Evolutionary conservation across 164 flowering plant genomes (phyloP), one percentile per base, ranked within the genome.

Genomic region (Liriodendron chinense): DNA sequence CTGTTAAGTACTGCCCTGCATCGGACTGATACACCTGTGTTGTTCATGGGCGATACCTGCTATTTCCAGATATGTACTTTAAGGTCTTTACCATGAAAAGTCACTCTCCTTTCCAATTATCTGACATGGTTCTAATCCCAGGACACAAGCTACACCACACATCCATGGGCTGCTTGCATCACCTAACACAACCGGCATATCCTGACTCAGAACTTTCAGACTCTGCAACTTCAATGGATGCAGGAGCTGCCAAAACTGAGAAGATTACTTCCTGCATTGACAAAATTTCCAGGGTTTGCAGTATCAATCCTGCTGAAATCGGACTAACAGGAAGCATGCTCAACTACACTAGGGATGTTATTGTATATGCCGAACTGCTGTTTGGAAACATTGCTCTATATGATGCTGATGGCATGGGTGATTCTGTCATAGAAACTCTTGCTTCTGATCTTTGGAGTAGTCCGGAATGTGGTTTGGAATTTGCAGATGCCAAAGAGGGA

Each of bases 351-450:
- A 80, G 77, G 77, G 88, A 87, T 50, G 85, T 88, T 68, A 77
- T 92, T n/a, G 64, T 83, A 76, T 84, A 83, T 77, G 84, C 90
- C 21, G 91, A 89, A 72, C 71, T 91, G 47, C 68, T 89, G 71
- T 84, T 86, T 79, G 87, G 84, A 64, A 83, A 70, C 72, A 74
- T 72, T 25, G 47, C 75, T 65, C 64, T 16, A 4, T 67, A 5
- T 53, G 66, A 67, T 47, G 66, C 78, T n/a, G 73, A 73, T 69
- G 80, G 72, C 68, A 47, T 18, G 56, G 68, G 78, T 49, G 77
- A 73, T 25, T 79, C 81, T 70, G 72, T 82, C 28, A 18, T 71
- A 47, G 92, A 88, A 71, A 69, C 78, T 75, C 84, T 83, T 73
- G 76, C 90, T 70, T 92, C 88, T 65, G 69, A 76, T 77, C 83